Conservation (phyloP, 257 asterid species). For the Thymus quinquecostatus region DNA sequence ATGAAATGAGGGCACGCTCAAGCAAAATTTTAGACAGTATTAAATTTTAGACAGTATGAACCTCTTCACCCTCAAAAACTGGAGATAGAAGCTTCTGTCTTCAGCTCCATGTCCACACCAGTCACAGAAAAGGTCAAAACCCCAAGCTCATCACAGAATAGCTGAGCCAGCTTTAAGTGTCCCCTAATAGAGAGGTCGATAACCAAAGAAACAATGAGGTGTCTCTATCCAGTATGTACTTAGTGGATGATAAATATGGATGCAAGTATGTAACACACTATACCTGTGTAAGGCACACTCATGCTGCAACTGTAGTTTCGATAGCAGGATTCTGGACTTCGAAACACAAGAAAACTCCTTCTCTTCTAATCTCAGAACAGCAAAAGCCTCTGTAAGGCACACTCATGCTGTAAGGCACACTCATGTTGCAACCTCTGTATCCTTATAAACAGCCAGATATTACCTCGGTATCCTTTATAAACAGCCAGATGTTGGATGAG, state of each 20-base stretch:
- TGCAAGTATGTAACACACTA: background rate
- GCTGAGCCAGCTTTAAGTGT: conserved; percentile 77
- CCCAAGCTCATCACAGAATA: conserved; percentile 80
- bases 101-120: conserved; percentile 95
- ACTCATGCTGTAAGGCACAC: no score
- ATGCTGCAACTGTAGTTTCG: conserved; percentile 81
- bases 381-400: no score
- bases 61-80: no score
- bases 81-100: conserved; percentile 55
- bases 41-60: no score
- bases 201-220: conserved; percentile 31
- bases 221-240: conserved; percentile 23
- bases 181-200: conserved; percentile 56
- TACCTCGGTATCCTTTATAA: no score
- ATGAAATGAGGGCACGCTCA: no score
- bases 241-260: conserved; percentile 13
- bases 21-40: no score
- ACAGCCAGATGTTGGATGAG: conserved; percentile 78
- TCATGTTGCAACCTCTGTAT: no score
- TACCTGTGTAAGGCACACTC: conserved; percentile 90
- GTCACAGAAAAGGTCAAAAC: conserved; percentile 83
- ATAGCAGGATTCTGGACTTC: conserved; percentile 76
- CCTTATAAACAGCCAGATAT: no score
- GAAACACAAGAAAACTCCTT: conserved; percentile 72
- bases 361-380: conserved; percentile 80